These are phyloP conservation scores for Rhododendron williamsianum DNA, from an alignment of 148 eudicot genomes.

Conservation along the genomic window DNA sequence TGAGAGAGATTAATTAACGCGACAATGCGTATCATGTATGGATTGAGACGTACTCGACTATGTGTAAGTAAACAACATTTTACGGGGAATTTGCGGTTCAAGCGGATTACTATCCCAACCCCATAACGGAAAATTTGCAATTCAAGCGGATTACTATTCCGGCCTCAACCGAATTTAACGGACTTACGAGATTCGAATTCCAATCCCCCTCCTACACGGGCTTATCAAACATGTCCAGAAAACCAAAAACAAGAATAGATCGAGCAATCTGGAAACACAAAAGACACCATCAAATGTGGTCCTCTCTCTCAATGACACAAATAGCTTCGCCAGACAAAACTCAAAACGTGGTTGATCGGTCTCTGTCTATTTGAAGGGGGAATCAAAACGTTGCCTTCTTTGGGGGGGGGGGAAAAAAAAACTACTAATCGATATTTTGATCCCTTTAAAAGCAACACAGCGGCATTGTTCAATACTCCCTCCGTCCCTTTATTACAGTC, in stretches of 20 bases:
- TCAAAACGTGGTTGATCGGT: background rate
- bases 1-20: no score
- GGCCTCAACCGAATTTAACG: background rate
- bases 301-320: background rate
- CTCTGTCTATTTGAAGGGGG: background rate
- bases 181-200: background rate
- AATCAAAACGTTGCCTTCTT: background rate
- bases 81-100: no score
- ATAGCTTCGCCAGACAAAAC: background rate
- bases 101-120: no score
- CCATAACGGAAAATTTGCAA: no score
- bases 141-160: background rate
- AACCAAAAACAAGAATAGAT: no score
- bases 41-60: no score
- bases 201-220: background rate
- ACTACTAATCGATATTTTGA: background rate
- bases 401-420: accelerated
- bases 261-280: background rate
- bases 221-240: background rate
- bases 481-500: no score
- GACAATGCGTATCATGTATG: no score
- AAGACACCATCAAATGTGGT: background rate
- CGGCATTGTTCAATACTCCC: background rate
- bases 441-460: background rate
- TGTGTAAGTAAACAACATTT: no score